Conservation (phyloP, 371 early-diverging fungal genomes). For the Lichtheimia corymbifera region DNA sequence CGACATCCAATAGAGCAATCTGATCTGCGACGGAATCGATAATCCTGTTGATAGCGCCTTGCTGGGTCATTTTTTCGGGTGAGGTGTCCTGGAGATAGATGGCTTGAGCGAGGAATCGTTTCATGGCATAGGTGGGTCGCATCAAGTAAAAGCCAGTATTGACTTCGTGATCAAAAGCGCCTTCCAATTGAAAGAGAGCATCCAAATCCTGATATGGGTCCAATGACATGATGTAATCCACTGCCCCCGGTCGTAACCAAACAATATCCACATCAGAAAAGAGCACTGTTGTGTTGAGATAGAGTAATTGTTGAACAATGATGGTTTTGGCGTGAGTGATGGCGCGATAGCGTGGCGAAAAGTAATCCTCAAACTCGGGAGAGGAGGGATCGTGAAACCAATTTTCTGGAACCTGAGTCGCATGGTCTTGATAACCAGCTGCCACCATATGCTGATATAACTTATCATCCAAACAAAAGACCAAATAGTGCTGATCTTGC, state of each 20-base stretch:
- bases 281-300: slow-evolving; percentile 36
- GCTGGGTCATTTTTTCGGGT: slow-evolving; percentile 30
- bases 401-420: slow-evolving; percentile 15
- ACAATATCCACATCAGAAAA: slow-evolving; percentile 46
- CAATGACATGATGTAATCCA: slow-evolving; percentile 31
- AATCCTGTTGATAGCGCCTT: slow-evolving; percentile 39
- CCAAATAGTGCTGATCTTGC: slow-evolving; percentile 22
- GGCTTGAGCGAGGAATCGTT: slow-evolving; percentile 35
- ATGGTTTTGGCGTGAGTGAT: slow-evolving; percentile 34
- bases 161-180: slow-evolving; percentile 25
- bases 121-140: slow-evolving; percentile 32
- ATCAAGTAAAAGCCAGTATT: slow-evolving; percentile 46
- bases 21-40: too few species aligned
- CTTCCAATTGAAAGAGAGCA: slow-evolving; percentile 42
- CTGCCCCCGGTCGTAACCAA: slow-evolving; percentile 32
- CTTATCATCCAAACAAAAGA: slow-evolving; percentile 28
- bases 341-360: slow-evolving; percentile 1
- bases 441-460: slow-evolving; percentile 17
- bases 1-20: slow-evolving; percentile 35
- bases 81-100: slow-evolving; percentile 38
- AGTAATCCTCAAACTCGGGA: slow-evolving; percentile 18
- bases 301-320: slow-evolving; percentile 39
- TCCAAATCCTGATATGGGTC: slow-evolving; percentile 34
- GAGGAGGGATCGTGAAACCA: slow-evolving; percentile 23
- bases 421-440: slow-evolving; percentile 23